phyloP scores from a whole-genome alignment of 345 rosid species.

The Noccaea caerulescens region DNA sequence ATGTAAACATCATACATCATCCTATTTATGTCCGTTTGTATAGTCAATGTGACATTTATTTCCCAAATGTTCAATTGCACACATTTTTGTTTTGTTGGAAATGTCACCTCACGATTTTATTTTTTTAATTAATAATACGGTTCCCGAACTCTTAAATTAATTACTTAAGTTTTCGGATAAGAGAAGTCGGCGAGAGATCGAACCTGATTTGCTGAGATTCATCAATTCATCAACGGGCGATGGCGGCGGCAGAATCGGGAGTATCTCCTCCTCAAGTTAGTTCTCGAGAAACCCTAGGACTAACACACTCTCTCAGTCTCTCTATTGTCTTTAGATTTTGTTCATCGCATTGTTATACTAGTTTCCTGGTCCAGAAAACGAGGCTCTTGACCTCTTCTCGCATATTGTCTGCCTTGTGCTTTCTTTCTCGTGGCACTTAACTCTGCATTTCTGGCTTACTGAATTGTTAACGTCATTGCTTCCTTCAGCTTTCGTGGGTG shows the following conservation, averaged over 20 bases:
- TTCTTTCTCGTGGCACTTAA: background rate
- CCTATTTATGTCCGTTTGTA: too few species aligned
- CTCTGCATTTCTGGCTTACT: slow-evolving; percentile 30
- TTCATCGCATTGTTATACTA: background rate
- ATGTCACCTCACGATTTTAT: too few species aligned
- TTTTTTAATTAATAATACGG: too few species aligned
- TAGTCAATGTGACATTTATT: too few species aligned
- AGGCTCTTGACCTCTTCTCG: background rate
- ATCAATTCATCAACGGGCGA: slow-evolving; percentile 12
- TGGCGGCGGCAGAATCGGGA: slow-evolving; percentile 47
- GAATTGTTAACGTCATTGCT: background rate
- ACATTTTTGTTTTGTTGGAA: too few species aligned
- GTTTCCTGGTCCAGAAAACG: background rate
- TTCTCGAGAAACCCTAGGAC: background rate
- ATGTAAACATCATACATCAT: too few species aligned
- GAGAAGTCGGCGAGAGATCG: slow-evolving; percentile 3
- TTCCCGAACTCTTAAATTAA: too few species aligned
- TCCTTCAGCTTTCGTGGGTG: slow-evolving; percentile 71
- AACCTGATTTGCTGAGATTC: slow-evolving; percentile 13
- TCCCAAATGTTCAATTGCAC: too few species aligned
- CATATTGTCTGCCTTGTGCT: background rate
- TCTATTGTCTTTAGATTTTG: too few species aligned
- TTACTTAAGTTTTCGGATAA: too few species aligned
- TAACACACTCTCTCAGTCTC: too few species aligned
- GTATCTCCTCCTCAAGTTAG: slow-evolving; percentile 48